Base-by-base conservation (phyloP, 441 rosid genomes). In the Omphalea diandra region DNA sequence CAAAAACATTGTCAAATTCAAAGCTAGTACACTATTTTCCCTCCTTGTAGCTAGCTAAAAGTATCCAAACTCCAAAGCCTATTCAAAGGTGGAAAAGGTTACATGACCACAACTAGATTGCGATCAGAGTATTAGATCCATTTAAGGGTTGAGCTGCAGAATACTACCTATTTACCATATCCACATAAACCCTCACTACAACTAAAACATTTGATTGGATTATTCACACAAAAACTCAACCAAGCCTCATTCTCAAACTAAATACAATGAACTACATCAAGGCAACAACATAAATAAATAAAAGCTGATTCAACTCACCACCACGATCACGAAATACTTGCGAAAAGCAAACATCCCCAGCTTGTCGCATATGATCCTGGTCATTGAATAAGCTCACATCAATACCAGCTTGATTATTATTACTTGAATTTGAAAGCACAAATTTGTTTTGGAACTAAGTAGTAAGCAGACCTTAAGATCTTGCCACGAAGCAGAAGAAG, bases 401-500 rank as follows among this genome's bases (percentile, higher is more conserved):
- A 26, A 54, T 15, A 27, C 52, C 41, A 40, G 61, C 26, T n/a
- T 27, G 27, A 27, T 9, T n/a, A 14, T 29, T 27, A 57, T 33
- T 20, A 55, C 14, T 14, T 31, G 31, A 43, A 52, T 20, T 35
- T 18, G 12, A 40, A 67, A 73, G 43, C 5, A 65, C 67, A 43
- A 12, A 43, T 43, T 43, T 43, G 8, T 14, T n/a, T 9, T 9
- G 24, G 27, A n/a, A 52, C 14, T 53, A 57, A 38, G 40, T 24
- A 26, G n/a, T n/a, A n/a, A n/a, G 65, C 69, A 33, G 32, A 78
- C 87, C 87, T 84, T 84, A 71, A 84, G 67, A 81, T 81, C 87
- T 72, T 84, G 87, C 87, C 87, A 84, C 50, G 87, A 84, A 63
- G 85, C 85, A 68, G 87, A 84, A 75, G 83, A 80, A 46, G 83